Base-by-base conservation (phyloP, 1,139 yeast genomes). In the Diutina catenulata region DNA sequence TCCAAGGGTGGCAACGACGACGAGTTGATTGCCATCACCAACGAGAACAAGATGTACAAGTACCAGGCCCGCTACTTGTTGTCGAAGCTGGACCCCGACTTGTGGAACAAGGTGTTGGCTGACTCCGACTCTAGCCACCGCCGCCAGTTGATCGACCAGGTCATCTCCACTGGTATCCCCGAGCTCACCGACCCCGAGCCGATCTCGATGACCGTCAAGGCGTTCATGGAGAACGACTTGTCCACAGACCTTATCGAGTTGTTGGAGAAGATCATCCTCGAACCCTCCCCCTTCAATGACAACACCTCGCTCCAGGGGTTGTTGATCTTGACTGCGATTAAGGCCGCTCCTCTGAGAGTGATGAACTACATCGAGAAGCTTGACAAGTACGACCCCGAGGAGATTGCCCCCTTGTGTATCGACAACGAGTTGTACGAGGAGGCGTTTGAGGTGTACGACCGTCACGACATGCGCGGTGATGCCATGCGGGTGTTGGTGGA, bases 21-120 rank as follows among this genome's bases (percentile, higher is more conserved):
- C 44, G 98, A 91, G 59, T 74, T 91, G 54, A 76, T 91, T 52
- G 70, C 76, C 52, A 87, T 91, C 57, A 91, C 98, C 49, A 91
- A 91, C 56, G 98, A 93, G 55, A 91, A 91, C 60, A 77, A 93
- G 51, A 91, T 91, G 99, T 91, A 83, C 71, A 93, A 93, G 62
- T 91, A 91, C 61, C 98, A 93, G 68, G 98, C 98, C 11, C 80
- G 97, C 60, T 91, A 93, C 57, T 70, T 91, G 55, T 74, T 91
- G 50, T 65, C 75, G 44, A 83, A 95, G 58, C 84, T 95, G 15
- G 95, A 91, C 53, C 66, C 77, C 32, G 72, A 62, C 10, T 71
- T 91, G 47, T 91, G 98, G 97, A 64, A 74, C 44, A 69, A 68
- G 49, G 98, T 91, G 9, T 70, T 91, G 54, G 53, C 67, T 43